Evolutionary conservation across 371 early-diverging fungal species (phyloP).

Genomic region (Amoeboradix gromovi): DNA sequence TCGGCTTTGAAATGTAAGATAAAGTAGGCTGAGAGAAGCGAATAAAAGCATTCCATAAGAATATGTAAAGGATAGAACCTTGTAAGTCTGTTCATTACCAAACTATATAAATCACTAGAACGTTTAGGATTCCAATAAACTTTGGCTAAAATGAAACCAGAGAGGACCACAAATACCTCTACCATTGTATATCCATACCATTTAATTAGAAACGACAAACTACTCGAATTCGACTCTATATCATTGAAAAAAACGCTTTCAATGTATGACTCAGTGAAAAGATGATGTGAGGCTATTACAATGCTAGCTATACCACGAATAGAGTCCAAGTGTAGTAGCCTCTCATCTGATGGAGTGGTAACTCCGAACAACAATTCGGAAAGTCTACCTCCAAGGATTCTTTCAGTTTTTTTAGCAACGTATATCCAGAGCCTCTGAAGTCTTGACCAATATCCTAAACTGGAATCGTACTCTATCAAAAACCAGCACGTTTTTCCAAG

Average conservation of each 20-base stretch:
- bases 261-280: background rate
- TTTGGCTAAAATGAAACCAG: background rate
- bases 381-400: background rate
- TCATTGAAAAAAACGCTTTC: background rate
- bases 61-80: background rate
- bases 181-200: background rate
- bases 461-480: background rate
- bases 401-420: background rate
- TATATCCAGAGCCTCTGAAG: background rate
- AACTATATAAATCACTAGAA: background rate
- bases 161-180: background rate
- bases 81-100: background rate
- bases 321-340: background rate
- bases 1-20: background rate
- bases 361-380: background rate
- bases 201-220: background rate
- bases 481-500: background rate
- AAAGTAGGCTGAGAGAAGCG: background rate
- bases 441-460: background rate
- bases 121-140: background rate
- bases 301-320: background rate
- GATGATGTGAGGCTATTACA: background rate
- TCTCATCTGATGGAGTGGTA: background rate
- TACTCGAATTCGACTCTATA: background rate
- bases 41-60: background rate